Evolutionary conservation across 768 basidiomycete species (phyloP), one percentile per base, ranked within the genome.

Genomic region (Phallus indusiatus): DNA sequence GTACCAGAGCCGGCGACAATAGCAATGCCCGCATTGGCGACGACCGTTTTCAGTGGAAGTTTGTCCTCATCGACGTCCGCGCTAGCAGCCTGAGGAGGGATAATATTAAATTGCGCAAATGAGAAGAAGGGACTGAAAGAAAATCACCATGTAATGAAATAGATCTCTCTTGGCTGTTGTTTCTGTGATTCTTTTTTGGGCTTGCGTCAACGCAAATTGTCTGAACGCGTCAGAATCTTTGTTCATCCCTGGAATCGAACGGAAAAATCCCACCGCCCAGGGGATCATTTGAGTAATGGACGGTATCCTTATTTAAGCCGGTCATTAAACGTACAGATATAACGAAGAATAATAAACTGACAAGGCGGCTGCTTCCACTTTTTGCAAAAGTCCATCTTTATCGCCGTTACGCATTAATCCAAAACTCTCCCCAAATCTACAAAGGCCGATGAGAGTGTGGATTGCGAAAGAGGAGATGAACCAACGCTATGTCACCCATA

Each of bases 241-340:
- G 76, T 63, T 72, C 77, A 12, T 16, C 66, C 53, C 1, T 76
- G 78, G 34, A 73, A 63, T 53, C 64, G 65, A n/a, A 71, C 54
- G 50, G 75, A 73, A 59, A 73, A 79, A 67, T 50, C 72, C 66
- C 12, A 75, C 73, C 18, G 77, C 55, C 78, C 79, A 81, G 10
- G 78, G 76, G 66, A 24, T 28, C 10, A 47, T 17, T 58, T 47
- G 55, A 65, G 64, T 63, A 54, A n/a, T 16, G 6, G 20, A 35
- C 48, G 36, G 49, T 53, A 49, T 77, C 75, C 14, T 72, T 79
- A 68, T 3, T 76, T 74, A 58, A 71, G 71, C 68, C 53, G 77
- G 79, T 69, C 53, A 78, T 79, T 53, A 12, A 48, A 8, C 9
- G 4, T 3, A 52, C 55, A 50, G 35, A 24, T 24, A 55, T 49